These are phyloP conservation scores for Hypoxylon sp. DNA, from an alignment of 2,329 filamentous ascomycete genomes.

Conservation along the genomic window DNA sequence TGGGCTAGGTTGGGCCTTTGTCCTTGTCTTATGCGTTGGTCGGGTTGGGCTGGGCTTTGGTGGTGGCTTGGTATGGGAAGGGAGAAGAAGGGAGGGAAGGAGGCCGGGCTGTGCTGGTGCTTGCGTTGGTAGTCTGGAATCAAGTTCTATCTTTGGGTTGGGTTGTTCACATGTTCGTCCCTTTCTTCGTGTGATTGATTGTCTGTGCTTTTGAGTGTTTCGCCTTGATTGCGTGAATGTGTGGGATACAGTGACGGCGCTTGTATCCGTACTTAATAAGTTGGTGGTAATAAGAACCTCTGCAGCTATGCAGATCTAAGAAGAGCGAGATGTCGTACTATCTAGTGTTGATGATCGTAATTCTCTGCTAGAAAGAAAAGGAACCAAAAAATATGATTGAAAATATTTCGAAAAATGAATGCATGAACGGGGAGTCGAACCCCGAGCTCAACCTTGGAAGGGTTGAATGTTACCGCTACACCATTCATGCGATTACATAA, in stretches of 20 bases:
- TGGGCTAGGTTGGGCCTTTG: not conserved
- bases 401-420: conserved; percentile 8
- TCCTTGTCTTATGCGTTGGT: not conserved
- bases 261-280: not conserved
- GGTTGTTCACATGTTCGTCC: not conserved
- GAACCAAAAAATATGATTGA: not conserved
- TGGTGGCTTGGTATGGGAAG: not conserved
- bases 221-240: not conserved
- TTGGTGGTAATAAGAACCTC: not conserved
- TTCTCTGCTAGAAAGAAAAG: not conserved
- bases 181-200: not conserved
- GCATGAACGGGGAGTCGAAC: conserved; percentile 40
- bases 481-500: conserved; percentile 37
- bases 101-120: not conserved
- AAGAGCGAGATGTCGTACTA: too few species aligned
- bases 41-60: not conserved
- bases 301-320: too few species aligned
- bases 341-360: not conserved
- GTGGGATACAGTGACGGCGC: too few species aligned
- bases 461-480: conserved; percentile 44
- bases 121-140: not conserved
- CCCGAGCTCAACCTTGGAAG: conserved; percentile 44
- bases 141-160: not conserved
- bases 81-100: not conserved
- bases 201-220: not conserved